Evolutionary conservation across 1,139 yeast species (phyloP).

Genomic region (Suhomyces atakaporum): DNA sequence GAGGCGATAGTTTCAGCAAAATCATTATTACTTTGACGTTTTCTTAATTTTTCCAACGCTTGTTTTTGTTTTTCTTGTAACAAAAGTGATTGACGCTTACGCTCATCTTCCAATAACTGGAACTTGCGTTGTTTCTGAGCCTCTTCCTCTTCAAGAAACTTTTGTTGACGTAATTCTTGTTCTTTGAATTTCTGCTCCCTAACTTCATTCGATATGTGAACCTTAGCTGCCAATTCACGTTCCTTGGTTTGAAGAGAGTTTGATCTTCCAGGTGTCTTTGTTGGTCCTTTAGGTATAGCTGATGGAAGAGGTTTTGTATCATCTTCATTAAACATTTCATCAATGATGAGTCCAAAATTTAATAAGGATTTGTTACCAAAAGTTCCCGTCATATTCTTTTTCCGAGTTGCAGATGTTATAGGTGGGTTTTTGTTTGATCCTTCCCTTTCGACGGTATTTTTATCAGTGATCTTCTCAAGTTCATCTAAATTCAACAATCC

Average conservation of each 20-base stretch:
- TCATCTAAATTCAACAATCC: conserved; percentile 24
- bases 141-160: conserved; percentile 9
- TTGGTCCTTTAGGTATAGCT: not conserved
- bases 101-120: conserved; percentile 19
- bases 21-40: conserved; percentile 31
- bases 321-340: conserved; percentile 19
- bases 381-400: conserved; percentile 10
- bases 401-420: conserved; percentile 5
- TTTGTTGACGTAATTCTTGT: conserved; percentile 17
- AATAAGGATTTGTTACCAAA: conserved; percentile 27
- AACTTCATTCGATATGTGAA: conserved; percentile 31
- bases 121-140: conserved; percentile 8
- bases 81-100: conserved; percentile 24
- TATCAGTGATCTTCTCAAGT: conserved; percentile 11
- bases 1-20: conserved; percentile 18
- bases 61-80: conserved; percentile 33
- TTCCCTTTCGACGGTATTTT: conserved; percentile 1
- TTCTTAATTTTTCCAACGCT: conserved; percentile 33
- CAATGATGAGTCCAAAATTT: conserved; percentile 33
- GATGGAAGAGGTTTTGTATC: not conserved
- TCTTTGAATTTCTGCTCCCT: conserved; percentile 26
- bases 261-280: not conserved
- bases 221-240: conserved; percentile 35
- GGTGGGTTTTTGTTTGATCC: not conserved
- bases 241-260: conserved; percentile 23